Percentiles rank a stretch among this genome's conserved stretches.
phyloP scores from a whole-genome alignment of 2,329 filamentous ascomycete species.

The Colletotrichum sp. region DNA sequence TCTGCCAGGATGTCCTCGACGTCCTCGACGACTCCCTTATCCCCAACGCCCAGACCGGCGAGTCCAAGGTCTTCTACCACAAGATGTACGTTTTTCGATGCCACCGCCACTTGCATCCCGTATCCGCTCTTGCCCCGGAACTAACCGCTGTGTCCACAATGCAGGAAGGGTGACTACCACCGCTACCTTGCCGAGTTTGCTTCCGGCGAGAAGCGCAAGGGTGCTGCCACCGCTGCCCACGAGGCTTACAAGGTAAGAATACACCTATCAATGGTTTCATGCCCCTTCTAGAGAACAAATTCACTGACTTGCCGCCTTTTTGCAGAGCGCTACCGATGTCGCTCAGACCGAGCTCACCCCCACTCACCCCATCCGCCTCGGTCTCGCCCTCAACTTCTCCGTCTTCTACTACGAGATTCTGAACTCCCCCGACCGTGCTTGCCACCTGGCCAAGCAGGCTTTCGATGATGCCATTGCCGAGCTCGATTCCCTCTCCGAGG shows the following conservation, averaged over 20 bases:
- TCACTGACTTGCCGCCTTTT: conserved; percentile 9
- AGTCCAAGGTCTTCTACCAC: conserved; percentile 99
- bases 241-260: conserved; percentile 93
- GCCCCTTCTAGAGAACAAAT: not conserved
- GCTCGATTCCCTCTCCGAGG: conserved; percentile 96
- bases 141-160: conserved; percentile 24
- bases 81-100: conserved; percentile 83
- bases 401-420: conserved; percentile 99
- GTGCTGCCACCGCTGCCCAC: conserved; percentile 83
- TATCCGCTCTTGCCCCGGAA: not conserved
- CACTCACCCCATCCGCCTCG: conserved; percentile 97
- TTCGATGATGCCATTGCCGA: conserved; percentile 99
- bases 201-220: conserved; percentile 90
- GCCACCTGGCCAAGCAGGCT: conserved; percentile 98
- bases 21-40: conserved; percentile 94
- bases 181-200: conserved; percentile 95
- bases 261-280: not conserved
- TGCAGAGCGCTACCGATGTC: conserved; percentile 92
- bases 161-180: conserved; percentile 96
- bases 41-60: conserved; percentile 92
- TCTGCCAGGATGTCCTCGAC: conserved; percentile 97
- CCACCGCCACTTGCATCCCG: not conserved
- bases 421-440: conserved; percentile 96
- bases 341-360: conserved; percentile 97
- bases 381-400: conserved; percentile 98